These are phyloP conservation scores for Tritrichomonas foetus DNA, from an alignment of 208 protist species.

Conservation along the genomic window DNA sequence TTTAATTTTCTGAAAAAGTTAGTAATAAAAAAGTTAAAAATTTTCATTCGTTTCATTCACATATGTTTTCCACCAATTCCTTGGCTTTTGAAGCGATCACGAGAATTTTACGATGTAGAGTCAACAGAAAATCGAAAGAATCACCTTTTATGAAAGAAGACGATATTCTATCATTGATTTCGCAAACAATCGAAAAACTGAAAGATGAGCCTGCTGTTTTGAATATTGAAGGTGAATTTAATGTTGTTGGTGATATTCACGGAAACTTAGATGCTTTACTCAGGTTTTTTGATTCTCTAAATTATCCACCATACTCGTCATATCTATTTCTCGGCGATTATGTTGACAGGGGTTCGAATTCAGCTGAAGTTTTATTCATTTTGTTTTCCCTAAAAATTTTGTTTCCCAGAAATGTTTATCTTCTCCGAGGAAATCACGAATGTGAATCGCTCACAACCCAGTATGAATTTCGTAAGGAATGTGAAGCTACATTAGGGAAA, in stretches of 20 bases:
- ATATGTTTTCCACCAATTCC: too few species aligned
- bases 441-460: constrained; percentile 42
- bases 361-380: constrained; percentile 46
- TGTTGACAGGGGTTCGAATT: constrained; percentile 51
- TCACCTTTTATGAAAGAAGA: neutral
- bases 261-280: neutral
- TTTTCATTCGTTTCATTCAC: too few species aligned
- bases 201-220: neutral
- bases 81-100: too few species aligned
- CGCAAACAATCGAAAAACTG: neutral
- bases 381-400: constrained; percentile 41
- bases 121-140: too few species aligned
- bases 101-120: too few species aligned
- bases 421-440: constrained; percentile 56
- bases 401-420: constrained; percentile 46
- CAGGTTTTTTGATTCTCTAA: neutral
- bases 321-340: constrained; percentile 50
- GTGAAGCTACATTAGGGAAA: neutral
- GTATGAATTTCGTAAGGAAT: constrained; percentile 51
- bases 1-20: too few species aligned
- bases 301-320: neutral
- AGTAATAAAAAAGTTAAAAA: too few species aligned
- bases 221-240: neutral
- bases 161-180: neutral
- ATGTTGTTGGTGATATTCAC: constrained; percentile 7